These are phyloP conservation scores for Talaromyces nanjingensis DNA, from an alignment of 495 filamentous ascomycete species.

Conservation along the genomic window DNA sequence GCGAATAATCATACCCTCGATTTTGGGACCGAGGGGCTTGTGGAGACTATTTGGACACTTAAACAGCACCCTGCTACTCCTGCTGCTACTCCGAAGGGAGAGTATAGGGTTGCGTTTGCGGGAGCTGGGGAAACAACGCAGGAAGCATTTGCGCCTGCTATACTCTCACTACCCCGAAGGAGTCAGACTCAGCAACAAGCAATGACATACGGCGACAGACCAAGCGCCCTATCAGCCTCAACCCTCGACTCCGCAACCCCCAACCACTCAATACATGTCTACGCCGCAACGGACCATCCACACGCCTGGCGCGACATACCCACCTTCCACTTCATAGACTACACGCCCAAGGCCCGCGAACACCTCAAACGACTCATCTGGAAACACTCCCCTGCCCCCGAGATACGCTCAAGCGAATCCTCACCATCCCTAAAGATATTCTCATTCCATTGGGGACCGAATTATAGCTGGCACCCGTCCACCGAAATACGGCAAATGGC, in stretches of 20 bases:
- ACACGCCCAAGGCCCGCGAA: constrained; percentile 15
- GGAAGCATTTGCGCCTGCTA: constrained; percentile 23
- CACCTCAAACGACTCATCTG: constrained; percentile 12
- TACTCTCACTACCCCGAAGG: constrained; percentile 15
- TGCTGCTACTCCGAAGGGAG: neutral
- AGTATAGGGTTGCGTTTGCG: constrained; percentile 15
- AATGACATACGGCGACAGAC: neutral
- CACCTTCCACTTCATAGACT: constrained; percentile 29
- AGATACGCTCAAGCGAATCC: neutral
- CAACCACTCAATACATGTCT: constrained; percentile 16
- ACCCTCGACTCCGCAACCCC: neutral
- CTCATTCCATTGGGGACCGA: constrained; percentile 37
- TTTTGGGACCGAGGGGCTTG: constrained; percentile 24
- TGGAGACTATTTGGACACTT: constrained; percentile 26
- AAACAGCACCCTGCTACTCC: neutral
- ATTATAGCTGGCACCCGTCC: constrained; percentile 29
- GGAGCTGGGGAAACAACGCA: constrained; percentile 23
- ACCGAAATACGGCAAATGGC: constrained; percentile 24
- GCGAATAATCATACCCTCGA: constrained; percentile 38
- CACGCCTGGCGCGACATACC: constrained; percentile 16
- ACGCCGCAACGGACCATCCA: constrained; percentile 24
- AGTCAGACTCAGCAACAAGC: too few species aligned
- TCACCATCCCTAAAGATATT: constrained; percentile 28
- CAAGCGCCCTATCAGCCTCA: neutral
- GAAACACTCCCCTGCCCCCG: neutral